Conservation (phyloP, 805 yeast genomes). For the Metahyphopichia silvanorum region DNA sequence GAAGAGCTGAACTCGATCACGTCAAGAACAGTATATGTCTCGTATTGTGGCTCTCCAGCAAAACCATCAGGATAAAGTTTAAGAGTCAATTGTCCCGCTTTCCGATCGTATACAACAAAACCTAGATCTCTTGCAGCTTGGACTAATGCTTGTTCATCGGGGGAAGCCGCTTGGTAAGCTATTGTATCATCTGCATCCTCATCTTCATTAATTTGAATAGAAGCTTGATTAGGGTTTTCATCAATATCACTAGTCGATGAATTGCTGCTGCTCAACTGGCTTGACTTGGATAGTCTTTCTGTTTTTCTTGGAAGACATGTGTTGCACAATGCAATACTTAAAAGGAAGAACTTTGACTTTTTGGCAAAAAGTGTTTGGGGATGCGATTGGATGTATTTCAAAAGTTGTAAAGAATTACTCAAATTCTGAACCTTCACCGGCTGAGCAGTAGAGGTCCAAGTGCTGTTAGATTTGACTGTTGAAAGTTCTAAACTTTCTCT, state of each 20-base stretch:
- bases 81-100: conserved; percentile 55
- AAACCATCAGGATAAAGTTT: conserved; percentile 85
- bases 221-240: conserved; percentile 7
- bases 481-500: conserved; percentile 30
- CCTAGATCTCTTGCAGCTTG: conserved; percentile 96
- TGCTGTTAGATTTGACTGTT: conserved; percentile 18
- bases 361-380: conserved; percentile 71
- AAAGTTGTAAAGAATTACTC: conserved; percentile 57
- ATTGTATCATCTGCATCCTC: conserved; percentile 42
- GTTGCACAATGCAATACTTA: conserved; percentile 85
- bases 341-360: conserved; percentile 73
- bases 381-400: conserved; percentile 64
- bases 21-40: conserved; percentile 72
- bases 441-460: conserved; percentile 50
- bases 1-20: conserved; percentile 81
- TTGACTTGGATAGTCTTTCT: conserved; percentile 5
- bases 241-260: conserved; percentile 4
- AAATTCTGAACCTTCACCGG: conserved; percentile 41
- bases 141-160: conserved; percentile 92
- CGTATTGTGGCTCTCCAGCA: conserved; percentile 58
- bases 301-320: conserved; percentile 74
- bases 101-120: conserved; percentile 71
- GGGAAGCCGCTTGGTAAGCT: conserved; percentile 90
- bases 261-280: conserved; percentile 6
- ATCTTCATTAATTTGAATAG: conserved; percentile 4